A percentile compares a stretch with the other conserved stretches of the same genome.
phyloP scores from a whole-genome alignment of 768 basidiomycete genomes.

The Trametes cubensis region DNA sequence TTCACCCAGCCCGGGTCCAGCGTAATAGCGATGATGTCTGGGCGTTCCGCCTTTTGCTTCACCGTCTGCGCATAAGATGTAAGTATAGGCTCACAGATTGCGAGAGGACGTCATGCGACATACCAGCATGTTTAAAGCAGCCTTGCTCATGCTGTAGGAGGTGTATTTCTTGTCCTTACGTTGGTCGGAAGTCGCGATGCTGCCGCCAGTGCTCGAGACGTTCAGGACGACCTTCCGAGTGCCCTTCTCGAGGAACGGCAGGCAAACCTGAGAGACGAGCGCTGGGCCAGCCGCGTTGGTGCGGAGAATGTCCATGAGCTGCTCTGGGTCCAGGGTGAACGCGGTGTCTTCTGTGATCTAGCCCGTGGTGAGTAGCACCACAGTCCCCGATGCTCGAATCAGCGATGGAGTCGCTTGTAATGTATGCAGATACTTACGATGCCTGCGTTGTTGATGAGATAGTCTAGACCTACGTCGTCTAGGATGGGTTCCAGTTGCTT shows the following conservation, averaged over 20 bases:
- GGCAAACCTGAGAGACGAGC: conserved; percentile 35
- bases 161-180: neutral
- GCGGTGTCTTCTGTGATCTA: conserved; percentile 35
- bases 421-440: conserved; percentile 32
- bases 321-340: conserved; percentile 31
- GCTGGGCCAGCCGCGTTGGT: conserved; percentile 42
- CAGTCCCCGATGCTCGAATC: neutral
- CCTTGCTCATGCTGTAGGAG: conserved; percentile 19
- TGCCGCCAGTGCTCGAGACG: conserved; percentile 9
- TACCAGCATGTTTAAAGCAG: conserved; percentile 31
- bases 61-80: conserved; percentile 3
- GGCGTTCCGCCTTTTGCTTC: conserved; percentile 18
- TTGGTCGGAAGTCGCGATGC: conserved; percentile 4
- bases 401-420: neutral
- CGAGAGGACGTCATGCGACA: neutral
- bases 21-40: conserved; percentile 12
- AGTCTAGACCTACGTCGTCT: conserved; percentile 38
- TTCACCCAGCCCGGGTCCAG: conserved; percentile 22
- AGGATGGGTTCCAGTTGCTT: conserved; percentile 31
- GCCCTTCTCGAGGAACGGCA: conserved; percentile 38
- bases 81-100: too few relatives aligned
- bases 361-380: neutral
- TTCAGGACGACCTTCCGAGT: conserved; percentile 36
- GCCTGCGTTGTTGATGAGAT: conserved; percentile 44
- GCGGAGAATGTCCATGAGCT: conserved; percentile 31